Percentiles rank a stretch among this genome's conserved stretches.
Evolutionary conservation across 495 filamentous ascomycete species (phyloP).

Genomic region (Podospora pseudoanserina): DNA sequence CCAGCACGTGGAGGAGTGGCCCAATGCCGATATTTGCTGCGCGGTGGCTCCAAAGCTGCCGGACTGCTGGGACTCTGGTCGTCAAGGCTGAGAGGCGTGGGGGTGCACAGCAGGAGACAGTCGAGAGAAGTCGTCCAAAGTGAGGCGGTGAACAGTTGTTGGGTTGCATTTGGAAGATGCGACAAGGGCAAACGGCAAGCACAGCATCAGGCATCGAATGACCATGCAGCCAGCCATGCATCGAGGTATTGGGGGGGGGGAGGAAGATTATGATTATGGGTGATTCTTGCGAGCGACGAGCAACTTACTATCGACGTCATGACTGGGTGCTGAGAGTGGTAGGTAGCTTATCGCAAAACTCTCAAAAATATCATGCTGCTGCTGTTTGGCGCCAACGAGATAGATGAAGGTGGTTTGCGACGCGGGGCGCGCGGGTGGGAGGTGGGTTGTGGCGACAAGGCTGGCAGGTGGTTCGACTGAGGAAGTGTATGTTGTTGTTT

Average conservation of each 20-base stretch:
- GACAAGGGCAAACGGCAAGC: conserved; percentile 13
- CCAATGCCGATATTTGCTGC: conserved; percentile 14
- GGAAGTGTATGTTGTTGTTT: no score
- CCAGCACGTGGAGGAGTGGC: conserved; percentile 17
- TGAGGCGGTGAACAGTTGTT: conserved; percentile 24
- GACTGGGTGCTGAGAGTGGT: conserved; percentile 14
- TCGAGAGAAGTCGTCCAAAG: neutral
- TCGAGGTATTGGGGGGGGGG: neutral
- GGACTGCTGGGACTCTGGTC: neutral
- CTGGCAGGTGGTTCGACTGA: neutral
- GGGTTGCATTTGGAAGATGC: conserved; percentile 11
- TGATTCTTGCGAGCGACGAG: neutral
- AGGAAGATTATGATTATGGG: neutral
- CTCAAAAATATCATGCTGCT: neutral
- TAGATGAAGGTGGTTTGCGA: no score
- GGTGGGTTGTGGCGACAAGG: neutral
- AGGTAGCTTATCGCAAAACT: conserved; percentile 17
- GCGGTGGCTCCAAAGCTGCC: conserved; percentile 10
- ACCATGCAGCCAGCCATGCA: conserved; percentile 4
- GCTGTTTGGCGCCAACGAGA: neutral
- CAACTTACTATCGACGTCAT: conserved; percentile 49
- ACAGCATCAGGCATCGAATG: conserved; percentile 4
- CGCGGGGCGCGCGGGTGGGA: neutral
- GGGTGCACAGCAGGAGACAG: conserved; percentile 7
- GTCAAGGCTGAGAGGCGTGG: neutral